phyloP scores from a whole-genome alignment of 768 basidiomycete genomes.

The Collybia sp. region DNA sequence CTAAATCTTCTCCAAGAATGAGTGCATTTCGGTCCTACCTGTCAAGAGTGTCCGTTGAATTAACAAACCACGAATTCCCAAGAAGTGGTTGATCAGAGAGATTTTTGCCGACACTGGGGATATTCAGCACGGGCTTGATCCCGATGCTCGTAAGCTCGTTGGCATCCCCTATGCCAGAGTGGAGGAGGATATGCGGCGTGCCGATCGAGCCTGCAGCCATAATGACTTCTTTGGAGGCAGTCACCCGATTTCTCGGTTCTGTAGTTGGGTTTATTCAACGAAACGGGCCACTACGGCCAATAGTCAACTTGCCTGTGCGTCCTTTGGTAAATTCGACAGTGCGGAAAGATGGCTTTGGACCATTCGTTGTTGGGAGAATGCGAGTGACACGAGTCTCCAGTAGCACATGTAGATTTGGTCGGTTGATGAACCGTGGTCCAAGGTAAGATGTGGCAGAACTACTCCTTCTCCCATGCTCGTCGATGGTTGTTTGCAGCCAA shows the following conservation, averaged over 20 bases:
- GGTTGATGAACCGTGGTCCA: slow-evolving; percentile 8
- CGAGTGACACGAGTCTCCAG: slow-evolving; percentile 9
- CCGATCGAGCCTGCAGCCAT: slow-evolving; percentile 17
- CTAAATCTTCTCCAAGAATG: background rate
- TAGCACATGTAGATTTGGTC: slow-evolving; percentile 17
- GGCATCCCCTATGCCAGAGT: background rate
- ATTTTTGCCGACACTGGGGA: slow-evolving; percentile 8
- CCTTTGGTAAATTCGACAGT: background rate
- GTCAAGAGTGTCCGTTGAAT: background rate
- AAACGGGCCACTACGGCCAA: too few relatives aligned
- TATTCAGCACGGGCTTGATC: slow-evolving; percentile 2
- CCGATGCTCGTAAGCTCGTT: background rate
- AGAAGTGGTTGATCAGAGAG: slow-evolving; percentile 6
- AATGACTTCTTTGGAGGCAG: slow-evolving; percentile 16
- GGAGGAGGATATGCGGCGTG: slow-evolving; percentile 10
- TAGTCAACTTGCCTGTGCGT: too few relatives aligned
- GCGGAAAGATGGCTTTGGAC: background rate
- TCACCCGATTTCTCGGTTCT: slow-evolving; percentile 1
- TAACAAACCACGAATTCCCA: background rate
- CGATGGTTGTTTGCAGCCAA: slow-evolving; percentile 10
- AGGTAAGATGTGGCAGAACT: slow-evolving; percentile 17
- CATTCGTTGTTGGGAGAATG: slow-evolving; percentile 2
- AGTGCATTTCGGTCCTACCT: background rate
- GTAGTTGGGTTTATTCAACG: too few relatives aligned
- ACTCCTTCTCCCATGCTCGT: slow-evolving; percentile 9